Base-by-base conservation (phyloP, 2,329 filamentous ascomycete species). In the Chalaropsis ovoidea region DNA sequence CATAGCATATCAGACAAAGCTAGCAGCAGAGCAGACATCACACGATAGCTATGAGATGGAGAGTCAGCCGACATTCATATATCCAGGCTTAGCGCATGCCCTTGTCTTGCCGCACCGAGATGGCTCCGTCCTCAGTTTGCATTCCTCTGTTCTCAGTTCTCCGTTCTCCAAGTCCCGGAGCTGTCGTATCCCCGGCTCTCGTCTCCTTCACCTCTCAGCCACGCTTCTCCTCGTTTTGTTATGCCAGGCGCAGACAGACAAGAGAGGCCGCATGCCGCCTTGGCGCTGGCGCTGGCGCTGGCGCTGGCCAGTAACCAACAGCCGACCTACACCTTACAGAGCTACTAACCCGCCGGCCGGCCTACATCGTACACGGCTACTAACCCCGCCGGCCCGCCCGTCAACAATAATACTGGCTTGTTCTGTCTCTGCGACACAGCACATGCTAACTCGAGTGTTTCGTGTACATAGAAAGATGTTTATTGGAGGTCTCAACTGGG, bases 401-500 rank as follows among this genome's bases (percentile, higher is more conserved):
- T n/a, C n/a, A n/a, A n/a, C 35, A 39, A 39, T 39, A 10, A 8
- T 6, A n/a, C n/a, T n/a, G n/a, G n/a, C n/a, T 47, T 19, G 22
- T 19, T 15, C 15, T 13, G 22, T 3, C 47, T 24, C 15, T 11
- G 47, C 54, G 17, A 58, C 31, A 39, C 43, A n/a, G 15, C 43
- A 58, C 17, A 58, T 58, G 31, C 24, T 56, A 13, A 64, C 27
- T 19, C 13, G 49, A 43, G 47, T 62, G 60, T 13, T 52, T 61
- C 13, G 43, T 70, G 54, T 68, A 10, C 42, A 49, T 78, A 99
- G 94, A 73, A 99, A 99, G 80, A 99, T 99, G 94, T 99, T 99
- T 72, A 99, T 99, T 76, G 94, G 94, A 72, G 94, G 94, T 49
- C 79, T 99, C 65, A 99, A 99, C 74, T 99, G 94, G 94, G 94